A percentile compares a stretch with the other conserved stretches of the same genome.
These are phyloP conservation scores for Cucurbita argyrosperma DNA, from an alignment of 306 rosid genomes.

Conservation along the genomic window DNA sequence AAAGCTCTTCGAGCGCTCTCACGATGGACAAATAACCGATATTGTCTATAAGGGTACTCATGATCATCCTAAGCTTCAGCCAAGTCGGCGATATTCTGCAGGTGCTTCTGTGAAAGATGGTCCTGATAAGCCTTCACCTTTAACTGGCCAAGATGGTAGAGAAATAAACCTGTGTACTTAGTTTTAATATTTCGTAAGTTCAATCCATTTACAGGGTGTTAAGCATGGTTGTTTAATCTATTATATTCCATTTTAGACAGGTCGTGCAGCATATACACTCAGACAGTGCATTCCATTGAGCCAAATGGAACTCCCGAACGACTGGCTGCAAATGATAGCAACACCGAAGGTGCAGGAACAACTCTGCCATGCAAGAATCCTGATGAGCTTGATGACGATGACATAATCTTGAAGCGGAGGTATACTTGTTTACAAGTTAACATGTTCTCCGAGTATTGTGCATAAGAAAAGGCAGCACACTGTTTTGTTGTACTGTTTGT, in stretches of 20 bases:
- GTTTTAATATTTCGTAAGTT: not conserved
- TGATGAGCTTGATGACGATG: constrained; percentile 73
- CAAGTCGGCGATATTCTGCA: constrained; percentile 60
- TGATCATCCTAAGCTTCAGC: constrained; percentile 96
- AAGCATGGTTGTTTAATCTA: constrained; percentile 5
- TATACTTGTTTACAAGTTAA: constrained; percentile 8
- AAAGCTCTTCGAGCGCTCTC: constrained; percentile 83
- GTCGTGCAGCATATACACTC: constrained; percentile 42
- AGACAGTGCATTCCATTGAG: constrained; percentile 34
- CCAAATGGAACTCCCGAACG: constrained; percentile 45
- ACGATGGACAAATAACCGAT: constrained; percentile 91
- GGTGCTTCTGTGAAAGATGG: constrained; percentile 47
- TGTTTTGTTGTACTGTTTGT: constrained; percentile 8
- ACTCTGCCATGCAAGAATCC: constrained; percentile 28
- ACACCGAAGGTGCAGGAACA: constrained; percentile 42
- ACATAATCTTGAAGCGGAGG: constrained; percentile 82
- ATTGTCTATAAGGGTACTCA: constrained; percentile 90
- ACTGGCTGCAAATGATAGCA: constrained; percentile 38
- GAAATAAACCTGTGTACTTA: constrained; percentile 3
- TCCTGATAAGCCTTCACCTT: constrained; percentile 47
- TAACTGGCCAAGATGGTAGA: constrained; percentile 65
- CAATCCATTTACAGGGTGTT: not conserved
- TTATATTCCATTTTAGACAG: constrained; percentile 36
- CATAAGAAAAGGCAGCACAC: constrained; percentile 4
- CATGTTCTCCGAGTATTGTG: not conserved